Base-by-base conservation (phyloP, 2,329 filamentous ascomycete genomes). In the Proliferodiscus dingleyae region DNA sequence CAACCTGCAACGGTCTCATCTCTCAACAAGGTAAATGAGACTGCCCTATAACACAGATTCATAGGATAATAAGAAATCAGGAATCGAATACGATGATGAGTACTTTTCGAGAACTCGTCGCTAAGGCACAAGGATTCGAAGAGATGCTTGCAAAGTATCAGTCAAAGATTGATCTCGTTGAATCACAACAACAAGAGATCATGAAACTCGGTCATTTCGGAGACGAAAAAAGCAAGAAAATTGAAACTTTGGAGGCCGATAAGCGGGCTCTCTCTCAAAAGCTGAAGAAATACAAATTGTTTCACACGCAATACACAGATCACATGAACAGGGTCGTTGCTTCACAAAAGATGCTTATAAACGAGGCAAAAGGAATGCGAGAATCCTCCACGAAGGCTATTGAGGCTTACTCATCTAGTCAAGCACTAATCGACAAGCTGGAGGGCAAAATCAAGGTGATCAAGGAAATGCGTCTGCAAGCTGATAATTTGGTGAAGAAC, bases 321-420 rank as follows among this genome's bases (percentile, higher is more conserved):
- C 62, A 65, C n/a, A 59, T 68, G 23, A 60, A 61, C 40, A 61
- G 68, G 18, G 40, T 65, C 18, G 57, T 58, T 3, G 41, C 33
- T 4, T 29, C 52, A 18, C 58, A 61, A 29, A 58, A 58, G 26
- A 26, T 41, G 21, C 37, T 60, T 15, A 51, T 42, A n/a, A 40
- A 46, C 8, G 34, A 56, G 34, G 41, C 46, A 48, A 23, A 43
- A n/a, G 13, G 39, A 13, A 49, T 53, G 15, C 32, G 30, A 18
- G 40, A 45, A 9, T 22, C 19, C 13, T 43, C 40, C 15, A 16
- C 22, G 9, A 6, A 36, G 15, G 41, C 22, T 24, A 40, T 43
- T 24, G 22, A 28, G 6, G 16, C 16, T 16, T 29, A 34, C 7
- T 19, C 34, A 6, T 18, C 19, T 22, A 37, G 15, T 6, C 19